These are phyloP conservation scores for Tetradesmus obliquus DNA, from an alignment of 139 green algal genomes.

Conservation along the genomic window DNA sequence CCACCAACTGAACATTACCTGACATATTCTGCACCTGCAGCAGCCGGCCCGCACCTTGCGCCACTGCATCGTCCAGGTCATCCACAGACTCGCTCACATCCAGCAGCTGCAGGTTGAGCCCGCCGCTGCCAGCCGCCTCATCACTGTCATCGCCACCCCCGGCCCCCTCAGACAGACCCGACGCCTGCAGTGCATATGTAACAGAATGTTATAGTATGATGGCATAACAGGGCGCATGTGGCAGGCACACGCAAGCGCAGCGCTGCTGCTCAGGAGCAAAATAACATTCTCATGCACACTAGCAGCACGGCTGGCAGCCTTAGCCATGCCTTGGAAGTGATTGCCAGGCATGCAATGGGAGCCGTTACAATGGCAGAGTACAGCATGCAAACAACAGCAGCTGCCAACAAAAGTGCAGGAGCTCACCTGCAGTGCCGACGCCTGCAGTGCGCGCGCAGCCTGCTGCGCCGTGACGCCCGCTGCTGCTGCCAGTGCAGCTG, in stretches of 20 bases:
- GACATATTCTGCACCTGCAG: no score
- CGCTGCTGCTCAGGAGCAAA: neutral
- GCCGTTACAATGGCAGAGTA: no score
- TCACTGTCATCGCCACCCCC: constrained; percentile 3
- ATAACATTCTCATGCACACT: neutral
- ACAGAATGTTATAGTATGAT: no score
- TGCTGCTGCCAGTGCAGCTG: constrained; percentile 20
- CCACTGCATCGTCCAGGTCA: neutral
- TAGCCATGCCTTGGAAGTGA: no score
- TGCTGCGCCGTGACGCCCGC: neutral
- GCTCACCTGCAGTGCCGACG: neutral
- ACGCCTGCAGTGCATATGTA: neutral
- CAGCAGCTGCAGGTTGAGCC: neutral
- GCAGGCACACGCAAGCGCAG: no score
- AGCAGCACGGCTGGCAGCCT: neutral
- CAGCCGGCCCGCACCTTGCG: no score
- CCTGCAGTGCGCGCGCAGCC: neutral
- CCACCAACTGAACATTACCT: no score
- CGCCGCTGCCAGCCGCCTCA: neutral
- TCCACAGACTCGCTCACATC: constrained; percentile 3
- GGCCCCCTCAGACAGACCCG: neutral
- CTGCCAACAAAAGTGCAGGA: no score
- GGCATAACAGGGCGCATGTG: no score
- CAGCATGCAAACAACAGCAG: no score
- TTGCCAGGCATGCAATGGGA: no score